Evolutionary conservation across 768 basidiomycete genomes (phyloP).

Genomic region (Terana coerulea): DNA sequence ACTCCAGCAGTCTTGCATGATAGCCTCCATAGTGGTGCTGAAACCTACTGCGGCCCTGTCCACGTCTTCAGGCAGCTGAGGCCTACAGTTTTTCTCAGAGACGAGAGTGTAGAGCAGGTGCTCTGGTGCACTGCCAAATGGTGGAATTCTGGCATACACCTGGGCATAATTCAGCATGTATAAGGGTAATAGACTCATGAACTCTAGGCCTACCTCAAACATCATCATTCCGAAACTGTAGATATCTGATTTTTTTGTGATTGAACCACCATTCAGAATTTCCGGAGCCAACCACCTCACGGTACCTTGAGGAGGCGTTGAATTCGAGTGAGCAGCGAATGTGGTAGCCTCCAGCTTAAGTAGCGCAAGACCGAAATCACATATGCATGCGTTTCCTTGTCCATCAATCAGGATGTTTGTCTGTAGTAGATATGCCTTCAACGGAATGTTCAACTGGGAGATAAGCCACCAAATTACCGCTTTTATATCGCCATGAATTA

Average conservation of each 20-base stretch:
- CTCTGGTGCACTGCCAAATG: not conserved
- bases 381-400: constrained; percentile 14
- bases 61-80: not conserved
- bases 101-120: not conserved
- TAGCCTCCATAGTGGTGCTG: not conserved
- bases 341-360: not conserved
- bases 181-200: not conserved
- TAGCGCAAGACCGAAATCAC: constrained; percentile 23
- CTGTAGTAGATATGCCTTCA: not conserved
- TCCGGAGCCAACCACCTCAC: constrained; percentile 1
- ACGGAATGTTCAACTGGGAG: not conserved
- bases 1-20: not conserved
- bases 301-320: not conserved
- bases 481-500: constrained; percentile 25
- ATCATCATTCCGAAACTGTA: constrained; percentile 6
- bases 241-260: not conserved
- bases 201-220: not conserved
- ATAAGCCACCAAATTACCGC: constrained; percentile 13
- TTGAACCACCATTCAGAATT: not conserved
- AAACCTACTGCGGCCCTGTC: not conserved
- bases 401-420: constrained; percentile 22
- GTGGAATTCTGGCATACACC: not conserved
- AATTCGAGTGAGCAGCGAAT: not conserved
- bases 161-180: not conserved
- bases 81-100: not conserved